phyloP scores from a whole-genome alignment of 2,329 filamentous ascomycete species.

The Hymenoscyphus salicellus region DNA sequence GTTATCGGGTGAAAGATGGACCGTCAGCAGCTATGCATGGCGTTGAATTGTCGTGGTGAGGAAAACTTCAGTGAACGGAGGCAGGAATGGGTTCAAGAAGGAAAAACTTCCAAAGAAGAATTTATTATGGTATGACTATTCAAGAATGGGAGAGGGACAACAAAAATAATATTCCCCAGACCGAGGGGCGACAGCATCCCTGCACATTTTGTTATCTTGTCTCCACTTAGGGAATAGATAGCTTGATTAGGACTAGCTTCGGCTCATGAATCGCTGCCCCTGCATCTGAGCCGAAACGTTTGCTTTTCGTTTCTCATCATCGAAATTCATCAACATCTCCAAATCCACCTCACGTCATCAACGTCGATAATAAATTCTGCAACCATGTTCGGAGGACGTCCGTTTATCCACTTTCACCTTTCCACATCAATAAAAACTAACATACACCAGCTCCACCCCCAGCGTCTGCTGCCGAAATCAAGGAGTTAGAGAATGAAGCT shows the following conservation, averaged over 20 bases:
- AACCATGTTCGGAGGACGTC: conserved; percentile 64
- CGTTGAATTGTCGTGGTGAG: not conserved
- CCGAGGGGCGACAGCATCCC: too few species aligned
- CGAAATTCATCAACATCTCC: not conserved
- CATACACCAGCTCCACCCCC: conserved; percentile 57
- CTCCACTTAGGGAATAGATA: too few species aligned
- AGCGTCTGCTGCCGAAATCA: conserved; percentile 67
- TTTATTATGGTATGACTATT: not conserved
- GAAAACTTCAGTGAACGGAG: not conserved
- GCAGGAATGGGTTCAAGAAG: not conserved
- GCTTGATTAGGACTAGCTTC: too few species aligned
- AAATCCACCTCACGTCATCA: conserved; percentile 9
- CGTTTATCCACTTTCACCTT: conserved; percentile 29
- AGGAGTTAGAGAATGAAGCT: conserved; percentile 65
- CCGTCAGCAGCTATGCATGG: not conserved
- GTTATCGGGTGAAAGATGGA: not conserved
- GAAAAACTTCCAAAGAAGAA: not conserved
- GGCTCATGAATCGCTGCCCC: not conserved
- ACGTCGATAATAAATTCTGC: conserved; percentile 11
- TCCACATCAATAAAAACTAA: not conserved
- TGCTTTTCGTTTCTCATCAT: too few species aligned
- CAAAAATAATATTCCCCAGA: too few species aligned
- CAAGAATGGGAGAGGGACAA: not conserved
- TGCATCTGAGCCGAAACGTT: not conserved
- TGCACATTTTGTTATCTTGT: too few species aligned